Evolutionary conservation across 139 green algal genomes (phyloP).

Genomic region (Haematococcus lacustris): DNA sequence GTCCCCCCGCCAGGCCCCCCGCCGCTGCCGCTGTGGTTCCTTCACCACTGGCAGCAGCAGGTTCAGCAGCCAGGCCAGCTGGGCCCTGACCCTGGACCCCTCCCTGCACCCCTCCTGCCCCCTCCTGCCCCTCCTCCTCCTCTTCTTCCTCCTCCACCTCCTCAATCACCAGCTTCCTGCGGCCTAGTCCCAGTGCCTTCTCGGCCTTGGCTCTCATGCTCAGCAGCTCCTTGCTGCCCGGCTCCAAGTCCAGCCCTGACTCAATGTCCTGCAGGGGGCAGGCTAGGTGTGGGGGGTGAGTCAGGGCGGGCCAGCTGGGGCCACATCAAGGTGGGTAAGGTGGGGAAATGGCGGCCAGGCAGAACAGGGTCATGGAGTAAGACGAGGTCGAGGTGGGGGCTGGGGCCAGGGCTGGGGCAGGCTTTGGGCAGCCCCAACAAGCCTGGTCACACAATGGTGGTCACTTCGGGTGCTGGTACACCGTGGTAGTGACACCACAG

Average conservation of each 20-base stretch:
- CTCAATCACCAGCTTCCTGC: constrained; percentile 20
- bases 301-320: too few relatives aligned
- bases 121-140: too few relatives aligned
- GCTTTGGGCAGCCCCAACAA: not conserved
- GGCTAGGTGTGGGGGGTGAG: too few relatives aligned
- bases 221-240: constrained; percentile 10
- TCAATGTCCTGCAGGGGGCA: constrained; percentile 29
- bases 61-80: too few relatives aligned
- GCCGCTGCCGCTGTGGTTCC: too few relatives aligned
- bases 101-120: too few relatives aligned
- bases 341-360: not conserved
- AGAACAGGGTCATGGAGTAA: not conserved
- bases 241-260: constrained; percentile 10
- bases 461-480: not conserved
- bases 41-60: too few relatives aligned
- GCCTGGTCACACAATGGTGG: not conserved
- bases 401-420: not conserved
- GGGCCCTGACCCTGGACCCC: too few relatives aligned
- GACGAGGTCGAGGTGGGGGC: not conserved
- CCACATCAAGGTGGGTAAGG: too few relatives aligned
- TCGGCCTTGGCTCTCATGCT: constrained; percentile 10
- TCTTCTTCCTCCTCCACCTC: constrained; percentile 27
- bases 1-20: too few relatives aligned
- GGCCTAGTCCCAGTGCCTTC: not conserved
- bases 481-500: not conserved